These are phyloP conservation scores for Scenedesmus sp. DNA, from an alignment of 163 green algal genomes.

Conservation along the genomic window DNA sequence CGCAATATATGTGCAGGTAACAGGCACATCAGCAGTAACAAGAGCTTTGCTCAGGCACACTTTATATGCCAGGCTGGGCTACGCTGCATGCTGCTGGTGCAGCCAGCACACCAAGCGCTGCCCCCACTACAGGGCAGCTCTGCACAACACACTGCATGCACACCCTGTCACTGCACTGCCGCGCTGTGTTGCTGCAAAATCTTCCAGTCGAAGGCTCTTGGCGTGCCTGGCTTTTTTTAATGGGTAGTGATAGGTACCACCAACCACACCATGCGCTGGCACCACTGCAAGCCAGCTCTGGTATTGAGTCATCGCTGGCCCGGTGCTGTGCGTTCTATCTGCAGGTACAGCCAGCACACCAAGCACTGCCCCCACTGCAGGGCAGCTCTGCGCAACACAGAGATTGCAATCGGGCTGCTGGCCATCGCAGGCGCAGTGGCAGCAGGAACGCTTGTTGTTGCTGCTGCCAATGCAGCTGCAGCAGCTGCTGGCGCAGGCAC, in stretches of 20 bases:
- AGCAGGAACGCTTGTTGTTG: constrained; percentile 4
- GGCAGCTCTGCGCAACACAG: constrained; percentile 5
- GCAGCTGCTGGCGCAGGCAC: not conserved
- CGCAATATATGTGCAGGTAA: no score
- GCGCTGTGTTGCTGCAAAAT: not conserved
- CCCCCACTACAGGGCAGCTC: not conserved
- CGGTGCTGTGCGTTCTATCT: no score
- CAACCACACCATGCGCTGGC: no score
- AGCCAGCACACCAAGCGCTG: constrained; percentile 53
- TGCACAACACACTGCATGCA: not conserved
- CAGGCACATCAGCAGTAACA: no score
- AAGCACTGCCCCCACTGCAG: constrained; percentile 66
- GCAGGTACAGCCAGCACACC: constrained; percentile 65
- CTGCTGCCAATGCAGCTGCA: not conserved
- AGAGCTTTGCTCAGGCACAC: no score
- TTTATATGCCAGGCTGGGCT: no score
- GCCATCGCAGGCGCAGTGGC: constrained; percentile 32
- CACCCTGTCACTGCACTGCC: no score
- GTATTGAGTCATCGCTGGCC: no score
- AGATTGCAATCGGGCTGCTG: not conserved
- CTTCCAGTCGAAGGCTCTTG: not conserved
- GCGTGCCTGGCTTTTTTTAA: no score
- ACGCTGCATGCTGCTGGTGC: not conserved
- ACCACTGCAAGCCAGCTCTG: no score
- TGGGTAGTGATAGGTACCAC: no score